Evolutionary conservation across 1,139 yeast genomes (phyloP).

Genomic region (Diutina siamensis): DNA sequence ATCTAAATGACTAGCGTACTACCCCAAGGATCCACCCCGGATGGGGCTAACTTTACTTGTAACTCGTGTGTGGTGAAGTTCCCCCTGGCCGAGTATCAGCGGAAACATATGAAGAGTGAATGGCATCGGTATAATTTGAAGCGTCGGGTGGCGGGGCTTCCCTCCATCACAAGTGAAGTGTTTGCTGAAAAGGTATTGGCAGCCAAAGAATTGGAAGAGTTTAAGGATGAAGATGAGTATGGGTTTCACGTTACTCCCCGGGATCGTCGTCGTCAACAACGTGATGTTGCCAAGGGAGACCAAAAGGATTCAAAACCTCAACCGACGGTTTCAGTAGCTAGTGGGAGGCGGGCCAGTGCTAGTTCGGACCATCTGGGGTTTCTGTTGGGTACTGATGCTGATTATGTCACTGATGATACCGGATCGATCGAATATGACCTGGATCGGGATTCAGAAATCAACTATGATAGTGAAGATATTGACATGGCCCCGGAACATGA

Average conservation of each 20-base stretch:
- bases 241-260: conserved; percentile 40
- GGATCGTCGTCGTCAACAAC: conserved; percentile 10
- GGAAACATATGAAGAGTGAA: conserved; percentile 48
- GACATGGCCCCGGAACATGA: background rate
- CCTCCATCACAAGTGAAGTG: conserved; percentile 38
- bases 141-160: conserved; percentile 48
- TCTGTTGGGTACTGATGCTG: background rate
- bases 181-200: conserved; percentile 36
- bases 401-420: background rate
- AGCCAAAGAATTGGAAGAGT: conserved; percentile 1
- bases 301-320: background rate
- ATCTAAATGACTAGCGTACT: background rate
- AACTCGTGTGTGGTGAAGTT: background rate
- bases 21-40: background rate
- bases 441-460: background rate
- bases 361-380: background rate
- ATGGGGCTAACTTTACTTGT: background rate
- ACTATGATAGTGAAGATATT: background rate
- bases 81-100: conserved; percentile 19
- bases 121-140: conserved; percentile 66
- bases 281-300: background rate
- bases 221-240: conserved; percentile 45
- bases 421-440: conserved; percentile 1
- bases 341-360: background rate
- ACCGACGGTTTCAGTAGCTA: background rate